Evolutionary conservation across 2,329 filamentous ascomycete genomes (phyloP), one percentile per base, ranked within the genome.

Genomic region (Diaporthe sp.): DNA sequence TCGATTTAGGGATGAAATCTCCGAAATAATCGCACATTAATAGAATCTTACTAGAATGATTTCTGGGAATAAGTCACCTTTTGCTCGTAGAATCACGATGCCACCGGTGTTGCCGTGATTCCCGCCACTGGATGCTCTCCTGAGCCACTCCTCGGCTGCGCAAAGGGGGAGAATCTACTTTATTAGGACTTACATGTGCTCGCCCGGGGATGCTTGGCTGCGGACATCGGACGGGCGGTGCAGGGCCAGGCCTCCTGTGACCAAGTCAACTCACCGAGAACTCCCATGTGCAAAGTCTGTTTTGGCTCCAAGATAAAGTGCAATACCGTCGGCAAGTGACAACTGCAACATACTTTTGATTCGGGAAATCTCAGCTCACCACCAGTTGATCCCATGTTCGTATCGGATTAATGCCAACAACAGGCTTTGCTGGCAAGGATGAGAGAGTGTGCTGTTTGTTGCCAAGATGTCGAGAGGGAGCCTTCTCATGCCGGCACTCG

Each of bases 401-500:
- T 39, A n/a, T 53, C 34, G 62, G 46, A 25, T 44, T 39, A 28
- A 68, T 39, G 46, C 62, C 28, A 39, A 19, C 46, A 37, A 25
- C 62, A 28, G 59, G 59, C 62, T 39, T 39, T 25, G 13, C 34
- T 25, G 46, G 31, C 62, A 51, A 39, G 31, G 46, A 53, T 68
- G 13, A 53, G 31, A 68, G 46, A 22, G 46, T 28, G 28, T 68
- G 31, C 31, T 51, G 9, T 51, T 15, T 39, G 22, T 51, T 53
- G 62, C 46, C 62, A 68, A 68, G 62, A 68, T 28, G 13, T 15
- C 9, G 22, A 53, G 62, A 68, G 46, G 62, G 46, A 68, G 46
- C 62, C 62, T 17, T 28, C 46, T 37, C 62, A 51, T 53, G 62
- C 46, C 46, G 62, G 62, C 62, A 65, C 59, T 46, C 39, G 3